A percentile compares a stretch with the other conserved stretches of the same genome.
Conservation (phyloP, 2,329 filamentous ascomycete species). For the Lecanicillium sp. region DNA sequence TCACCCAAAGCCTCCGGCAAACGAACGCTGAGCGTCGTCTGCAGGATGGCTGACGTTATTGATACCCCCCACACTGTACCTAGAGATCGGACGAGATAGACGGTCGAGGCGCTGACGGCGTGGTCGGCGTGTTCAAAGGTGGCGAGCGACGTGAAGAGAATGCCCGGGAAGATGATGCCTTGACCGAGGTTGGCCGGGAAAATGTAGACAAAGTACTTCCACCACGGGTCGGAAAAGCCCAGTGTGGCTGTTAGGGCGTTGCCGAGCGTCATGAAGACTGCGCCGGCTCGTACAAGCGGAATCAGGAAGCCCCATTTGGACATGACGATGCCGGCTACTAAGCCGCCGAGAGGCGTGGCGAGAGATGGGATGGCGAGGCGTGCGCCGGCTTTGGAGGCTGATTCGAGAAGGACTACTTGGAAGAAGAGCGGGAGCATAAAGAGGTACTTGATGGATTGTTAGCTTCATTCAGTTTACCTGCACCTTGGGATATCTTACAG, state of each 20-base stretch:
- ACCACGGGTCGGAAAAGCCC: conserved; percentile 37
- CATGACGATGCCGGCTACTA: conserved; percentile 50
- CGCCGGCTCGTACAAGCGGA: conserved; percentile 41
- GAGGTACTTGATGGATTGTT: conserved; percentile 36
- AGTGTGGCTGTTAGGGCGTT: conserved; percentile 43
- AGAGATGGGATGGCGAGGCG: conserved; percentile 56
- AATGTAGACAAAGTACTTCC: conserved; percentile 49
- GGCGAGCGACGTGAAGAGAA: conserved; percentile 54
- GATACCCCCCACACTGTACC: conserved; percentile 59
- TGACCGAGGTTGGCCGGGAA: conserved; percentile 51
- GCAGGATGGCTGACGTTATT: conserved; percentile 51
- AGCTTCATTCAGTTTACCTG: neutral
- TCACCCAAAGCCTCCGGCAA: conserved; percentile 45
- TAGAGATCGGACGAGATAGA: conserved; percentile 55
- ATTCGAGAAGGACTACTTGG: conserved; percentile 56
- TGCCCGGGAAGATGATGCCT: conserved; percentile 49
- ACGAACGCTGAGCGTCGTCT: conserved; percentile 48
- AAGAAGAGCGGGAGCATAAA: conserved; percentile 67
- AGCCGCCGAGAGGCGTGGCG: conserved; percentile 47
- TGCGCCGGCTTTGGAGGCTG: conserved; percentile 54
- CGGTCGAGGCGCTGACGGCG: conserved; percentile 52
- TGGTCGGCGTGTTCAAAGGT: conserved; percentile 58
- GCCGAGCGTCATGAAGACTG: conserved; percentile 42
- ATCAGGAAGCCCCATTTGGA: conserved; percentile 45
- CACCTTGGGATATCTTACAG: conserved; percentile 28